phyloP scores from a whole-genome alignment of 1,284 basidiomycete genomes.

The Phlebopus sp. region DNA sequence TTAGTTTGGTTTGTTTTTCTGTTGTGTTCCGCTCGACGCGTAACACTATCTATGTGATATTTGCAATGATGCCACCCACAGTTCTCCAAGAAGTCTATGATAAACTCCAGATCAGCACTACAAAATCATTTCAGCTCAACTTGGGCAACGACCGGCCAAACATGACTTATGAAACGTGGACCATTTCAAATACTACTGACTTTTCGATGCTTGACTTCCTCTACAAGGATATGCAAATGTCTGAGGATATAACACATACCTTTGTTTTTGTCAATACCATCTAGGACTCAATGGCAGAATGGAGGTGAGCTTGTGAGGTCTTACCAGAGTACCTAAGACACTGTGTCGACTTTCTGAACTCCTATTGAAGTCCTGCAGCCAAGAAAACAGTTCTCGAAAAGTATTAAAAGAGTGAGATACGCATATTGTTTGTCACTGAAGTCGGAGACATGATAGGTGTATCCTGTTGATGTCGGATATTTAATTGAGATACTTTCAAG shows the following conservation, averaged over 20 bases:
- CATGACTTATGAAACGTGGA: neutral
- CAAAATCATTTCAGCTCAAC: constrained; percentile 5
- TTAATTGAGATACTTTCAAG: constrained; percentile 6
- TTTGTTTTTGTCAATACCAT: too few relatives aligned
- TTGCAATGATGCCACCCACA: constrained; percentile 1
- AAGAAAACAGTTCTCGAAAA: neutral
- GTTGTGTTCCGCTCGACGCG: too few relatives aligned
- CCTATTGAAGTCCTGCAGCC: neutral
- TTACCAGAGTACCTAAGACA: too few relatives aligned
- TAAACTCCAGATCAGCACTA: constrained; percentile 3
- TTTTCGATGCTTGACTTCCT: too few relatives aligned
- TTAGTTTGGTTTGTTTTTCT: too few relatives aligned
- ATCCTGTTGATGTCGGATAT: neutral
- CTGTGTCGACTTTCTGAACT: too few relatives aligned
- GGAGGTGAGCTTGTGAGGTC: too few relatives aligned
- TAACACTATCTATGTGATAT: neutral
- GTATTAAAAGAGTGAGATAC: constrained; percentile 7
- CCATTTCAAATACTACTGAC: neutral
- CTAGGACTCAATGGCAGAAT: too few relatives aligned
- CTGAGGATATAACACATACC: neutral
- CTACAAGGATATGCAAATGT: neutral
- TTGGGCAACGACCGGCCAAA: constrained; percentile 11
- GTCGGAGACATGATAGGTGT: neutral
- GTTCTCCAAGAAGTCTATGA: neutral
- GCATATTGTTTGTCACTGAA: neutral